Evolutionary conservation across 169 alveolate species (phyloP), one percentile per base, ranked within the genome.

Genomic region (Plasmodium gallinaceum): DNA sequence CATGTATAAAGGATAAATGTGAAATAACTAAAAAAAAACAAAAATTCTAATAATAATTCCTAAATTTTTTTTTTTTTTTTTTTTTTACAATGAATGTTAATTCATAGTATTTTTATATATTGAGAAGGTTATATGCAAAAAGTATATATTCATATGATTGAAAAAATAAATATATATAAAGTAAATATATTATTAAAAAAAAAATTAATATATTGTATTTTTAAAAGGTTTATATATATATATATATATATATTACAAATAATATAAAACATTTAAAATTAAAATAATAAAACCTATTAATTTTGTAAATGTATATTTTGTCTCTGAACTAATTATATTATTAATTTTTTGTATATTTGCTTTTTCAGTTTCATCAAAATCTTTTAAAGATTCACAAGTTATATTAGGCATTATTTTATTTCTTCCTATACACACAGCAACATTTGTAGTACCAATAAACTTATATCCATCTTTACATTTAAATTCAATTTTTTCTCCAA

Each of bases 401-500:
- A 78, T 78, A 60, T 78, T 78, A 7, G 89, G 89, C 7, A 66
- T 24, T 48, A 78, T 78, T 37, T 32, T 78, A 66, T 78, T 78
- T 65, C 89, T 62, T n/a, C 89, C 89, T 22, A 52, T 60, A 18
- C 89, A 78, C 3, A 78, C 68, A 20, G 70, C 70, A 14, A 51
- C 43, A 78, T 64, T 78, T 22, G 89, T 78, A 64, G 75, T 78
- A 45, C 89, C 76, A 26, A 51, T 58, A 16, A 78, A 10, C 32
- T 78, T 78, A 78, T 78, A 78, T 16, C 89, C 89, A n/a, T 78
- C 43, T 78, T 62, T 54, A 20, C 89, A 78, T 8, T 0, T 64
- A 42, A 78, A 48, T 43, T 78, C 89, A 48, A 78, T 78, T 64
- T 78, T 62, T 69, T 78, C 89, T 5, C 89, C 89, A 3, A 78